Evolutionary conservation across 1,284 basidiomycete genomes (phyloP).

Genomic region (Lentinula novae-zelandiae): DNA sequence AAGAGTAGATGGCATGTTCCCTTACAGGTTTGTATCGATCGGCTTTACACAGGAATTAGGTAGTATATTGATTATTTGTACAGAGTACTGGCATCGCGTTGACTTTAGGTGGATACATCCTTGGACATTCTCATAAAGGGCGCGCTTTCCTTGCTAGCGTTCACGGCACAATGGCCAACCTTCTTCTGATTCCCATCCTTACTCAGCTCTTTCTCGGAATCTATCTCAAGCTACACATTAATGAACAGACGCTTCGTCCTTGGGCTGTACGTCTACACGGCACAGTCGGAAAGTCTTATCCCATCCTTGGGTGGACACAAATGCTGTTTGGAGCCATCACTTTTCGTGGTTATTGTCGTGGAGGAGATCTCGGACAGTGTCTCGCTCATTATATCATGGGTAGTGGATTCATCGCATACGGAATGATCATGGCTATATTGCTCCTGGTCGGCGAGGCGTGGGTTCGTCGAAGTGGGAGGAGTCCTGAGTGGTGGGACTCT

Average conservation of each 20-base stretch:
- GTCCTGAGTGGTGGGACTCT: slow-evolving; percentile 91
- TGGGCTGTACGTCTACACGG: slow-evolving; percentile 76
- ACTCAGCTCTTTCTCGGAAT: slow-evolving; percentile 75
- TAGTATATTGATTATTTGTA: slow-evolving; percentile 15
- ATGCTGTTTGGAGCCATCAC: slow-evolving; percentile 73
- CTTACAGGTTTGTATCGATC: slow-evolving; percentile 53
- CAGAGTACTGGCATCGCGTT: slow-evolving; percentile 68
- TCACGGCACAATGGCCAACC: slow-evolving; percentile 69
- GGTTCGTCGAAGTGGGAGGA: slow-evolving; percentile 66
- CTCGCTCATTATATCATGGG: slow-evolving; percentile 92
- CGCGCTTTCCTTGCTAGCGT: slow-evolving; percentile 67
- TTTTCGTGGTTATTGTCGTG: slow-evolving; percentile 68
- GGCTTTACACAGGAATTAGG: background rate
- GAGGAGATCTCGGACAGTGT: slow-evolving; percentile 74
- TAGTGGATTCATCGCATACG: slow-evolving; percentile 87
- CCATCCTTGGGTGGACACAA: slow-evolving; percentile 86
- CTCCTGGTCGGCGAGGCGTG: slow-evolving; percentile 82
- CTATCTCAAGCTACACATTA: slow-evolving; percentile 91
- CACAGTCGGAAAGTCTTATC: slow-evolving; percentile 81
- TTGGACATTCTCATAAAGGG: slow-evolving; percentile 82
- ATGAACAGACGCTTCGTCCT: slow-evolving; percentile 75
- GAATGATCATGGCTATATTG: slow-evolving; percentile 79
- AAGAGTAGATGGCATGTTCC: slow-evolving; percentile 86
- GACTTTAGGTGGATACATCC: slow-evolving; percentile 66
- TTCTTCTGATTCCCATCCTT: slow-evolving; percentile 64